phyloP scores from a whole-genome alignment of 768 basidiomycete species.

The Trametes maxima region DNA sequence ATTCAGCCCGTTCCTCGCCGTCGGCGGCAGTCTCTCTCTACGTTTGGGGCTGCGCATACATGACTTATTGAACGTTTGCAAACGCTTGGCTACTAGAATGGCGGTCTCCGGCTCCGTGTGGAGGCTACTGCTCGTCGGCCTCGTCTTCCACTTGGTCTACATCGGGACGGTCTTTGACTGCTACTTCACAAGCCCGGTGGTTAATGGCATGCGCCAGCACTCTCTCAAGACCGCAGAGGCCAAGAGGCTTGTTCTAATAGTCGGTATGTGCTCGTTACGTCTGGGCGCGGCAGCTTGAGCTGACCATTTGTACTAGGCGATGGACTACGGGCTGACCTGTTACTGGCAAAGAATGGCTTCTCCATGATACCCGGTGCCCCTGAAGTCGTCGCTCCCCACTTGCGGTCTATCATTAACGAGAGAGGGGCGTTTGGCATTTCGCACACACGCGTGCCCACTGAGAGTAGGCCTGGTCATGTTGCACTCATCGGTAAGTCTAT shows the following conservation, averaged over 20 bases:
- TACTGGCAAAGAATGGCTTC: slow-evolving; percentile 68
- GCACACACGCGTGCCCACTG: slow-evolving; percentile 86
- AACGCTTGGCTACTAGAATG: background rate
- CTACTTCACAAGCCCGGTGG: slow-evolving; percentile 85
- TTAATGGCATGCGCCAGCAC: slow-evolving; percentile 71
- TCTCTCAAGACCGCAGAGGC: slow-evolving; percentile 51
- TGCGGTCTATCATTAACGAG: slow-evolving; percentile 64
- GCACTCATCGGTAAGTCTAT: slow-evolving; percentile 70
- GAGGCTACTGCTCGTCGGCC: slow-evolving; percentile 60
- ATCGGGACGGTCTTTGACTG: slow-evolving; percentile 81
- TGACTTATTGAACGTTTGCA: background rate
- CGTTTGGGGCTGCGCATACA: background rate
- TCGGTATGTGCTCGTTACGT: slow-evolving; percentile 50
- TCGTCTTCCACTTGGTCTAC: slow-evolving; percentile 75
- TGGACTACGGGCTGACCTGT: slow-evolving; percentile 79
- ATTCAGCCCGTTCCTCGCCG: background rate
- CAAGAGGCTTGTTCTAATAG: slow-evolving; percentile 77
- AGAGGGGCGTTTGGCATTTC: slow-evolving; percentile 83
- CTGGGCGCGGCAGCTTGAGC: background rate
- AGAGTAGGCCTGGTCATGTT: slow-evolving; percentile 87
- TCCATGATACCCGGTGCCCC: slow-evolving; percentile 51
- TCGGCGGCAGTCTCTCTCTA: no score
- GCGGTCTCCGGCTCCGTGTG: slow-evolving; percentile 16
- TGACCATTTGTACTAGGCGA: slow-evolving; percentile 56
- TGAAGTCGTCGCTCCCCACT: slow-evolving; percentile 69